A percentile compares a stretch with the other conserved stretches of the same genome.
These are phyloP conservation scores for Cymodocea nodosa DNA, from an alignment of 116 monocot genomes.

Conservation along the genomic window DNA sequence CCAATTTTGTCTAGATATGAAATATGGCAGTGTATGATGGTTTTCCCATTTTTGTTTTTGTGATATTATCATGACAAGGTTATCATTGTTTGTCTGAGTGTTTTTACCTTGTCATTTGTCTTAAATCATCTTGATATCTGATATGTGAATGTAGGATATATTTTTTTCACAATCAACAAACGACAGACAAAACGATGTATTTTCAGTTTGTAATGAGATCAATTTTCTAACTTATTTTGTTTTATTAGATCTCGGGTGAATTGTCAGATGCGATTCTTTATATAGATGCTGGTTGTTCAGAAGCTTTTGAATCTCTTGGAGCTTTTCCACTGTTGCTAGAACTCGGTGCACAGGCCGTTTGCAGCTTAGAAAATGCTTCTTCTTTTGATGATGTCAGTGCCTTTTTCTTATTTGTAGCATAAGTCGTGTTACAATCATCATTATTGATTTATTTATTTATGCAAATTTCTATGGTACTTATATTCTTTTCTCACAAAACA, in stretches of 20 bases:
- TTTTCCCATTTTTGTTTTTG: not conserved
- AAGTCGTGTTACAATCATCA: no score
- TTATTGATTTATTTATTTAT: no score
- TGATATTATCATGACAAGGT: not conserved
- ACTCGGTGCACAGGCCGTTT: conserved; percentile 59
- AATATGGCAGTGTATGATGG: no score
- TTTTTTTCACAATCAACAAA: not conserved
- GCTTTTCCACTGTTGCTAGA: conserved; percentile 66
- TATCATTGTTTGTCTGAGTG: not conserved
- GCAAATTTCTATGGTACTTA: no score
- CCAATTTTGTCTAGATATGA: no score
- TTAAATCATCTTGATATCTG: not conserved
- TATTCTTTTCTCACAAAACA: no score
- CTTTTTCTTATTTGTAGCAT: not conserved
- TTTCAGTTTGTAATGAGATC: not conserved
- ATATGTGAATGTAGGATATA: not conserved
- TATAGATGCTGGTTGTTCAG: conserved; percentile 65
- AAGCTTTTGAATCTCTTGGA: conserved; percentile 63
- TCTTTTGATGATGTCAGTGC: conserved; percentile 65
- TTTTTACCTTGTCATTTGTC: not conserved
- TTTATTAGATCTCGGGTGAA: conserved; percentile 54
- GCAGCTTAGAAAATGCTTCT: conserved; percentile 76
- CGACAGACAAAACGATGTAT: not conserved
- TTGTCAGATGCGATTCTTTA: conserved; percentile 54
- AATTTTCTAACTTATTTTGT: conserved; percentile 1